Evolutionary conservation across 2,329 filamentous ascomycete genomes (phyloP).

Genomic region (Amauroascus niger): DNA sequence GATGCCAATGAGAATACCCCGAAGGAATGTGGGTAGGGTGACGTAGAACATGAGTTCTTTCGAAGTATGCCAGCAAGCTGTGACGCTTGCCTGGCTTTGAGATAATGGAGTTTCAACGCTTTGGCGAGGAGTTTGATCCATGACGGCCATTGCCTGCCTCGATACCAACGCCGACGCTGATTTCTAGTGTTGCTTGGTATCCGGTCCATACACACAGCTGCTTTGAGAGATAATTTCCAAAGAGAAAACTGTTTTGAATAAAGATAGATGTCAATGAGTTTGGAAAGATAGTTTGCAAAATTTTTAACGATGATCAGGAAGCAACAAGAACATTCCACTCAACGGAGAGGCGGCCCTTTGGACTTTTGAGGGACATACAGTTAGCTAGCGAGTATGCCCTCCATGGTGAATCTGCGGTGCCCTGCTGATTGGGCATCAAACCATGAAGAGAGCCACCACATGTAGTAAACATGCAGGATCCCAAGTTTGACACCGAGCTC

Average conservation of each 20-base stretch:
- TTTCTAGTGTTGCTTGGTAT: neutral
- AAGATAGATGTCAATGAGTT: too few relatives aligned
- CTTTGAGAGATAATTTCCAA: neutral
- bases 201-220: neutral
- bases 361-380: neutral
- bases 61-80: neutral
- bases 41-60: neutral
- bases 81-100: neutral
- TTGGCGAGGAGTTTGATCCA: neutral
- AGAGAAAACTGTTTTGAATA: neutral
- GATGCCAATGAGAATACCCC: neutral
- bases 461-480: neutral
- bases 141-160: neutral
- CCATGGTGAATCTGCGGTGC: neutral
- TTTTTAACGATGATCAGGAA: too few relatives aligned
- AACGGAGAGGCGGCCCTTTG: too few relatives aligned
- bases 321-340: too few relatives aligned
- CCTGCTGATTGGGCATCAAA: neutral
- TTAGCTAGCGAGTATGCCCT: neutral
- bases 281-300: too few relatives aligned
- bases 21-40: neutral
- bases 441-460: neutral
- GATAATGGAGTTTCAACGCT: neutral
- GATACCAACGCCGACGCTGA: neutral
- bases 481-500: too few relatives aligned